Evolutionary conservation across 768 basidiomycete genomes (phyloP).

Genomic region (Cubamyces sp.): DNA sequence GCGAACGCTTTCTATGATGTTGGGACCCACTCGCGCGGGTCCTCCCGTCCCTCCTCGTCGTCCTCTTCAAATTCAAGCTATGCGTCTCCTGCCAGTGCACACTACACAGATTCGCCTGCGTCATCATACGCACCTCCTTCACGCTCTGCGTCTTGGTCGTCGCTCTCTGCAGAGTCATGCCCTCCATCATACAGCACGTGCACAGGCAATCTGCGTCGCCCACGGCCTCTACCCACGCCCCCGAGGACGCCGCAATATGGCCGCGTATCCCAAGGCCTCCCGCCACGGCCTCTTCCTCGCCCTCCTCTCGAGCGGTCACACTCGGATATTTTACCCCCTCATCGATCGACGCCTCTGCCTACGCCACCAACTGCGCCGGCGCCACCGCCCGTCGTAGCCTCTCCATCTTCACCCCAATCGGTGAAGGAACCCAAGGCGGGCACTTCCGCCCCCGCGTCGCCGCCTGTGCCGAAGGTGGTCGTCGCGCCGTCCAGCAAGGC

Average conservation of each 20-base stretch:
- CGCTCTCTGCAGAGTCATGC: neutral
- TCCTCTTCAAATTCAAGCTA: slow-evolving; percentile 16
- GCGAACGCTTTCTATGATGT: neutral
- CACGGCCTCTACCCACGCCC: slow-evolving; percentile 9
- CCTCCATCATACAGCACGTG: neutral
- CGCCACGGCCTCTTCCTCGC: slow-evolving; percentile 14
- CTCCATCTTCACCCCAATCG: neutral
- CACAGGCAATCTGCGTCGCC: neutral
- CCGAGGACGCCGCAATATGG: neutral
- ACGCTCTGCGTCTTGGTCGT: neutral
- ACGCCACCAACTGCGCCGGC: slow-evolving; percentile 9
- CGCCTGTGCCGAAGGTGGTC: neutral
- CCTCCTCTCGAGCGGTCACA: slow-evolving; percentile 4
- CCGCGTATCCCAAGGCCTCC: neutral
- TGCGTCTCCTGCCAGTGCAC: neutral
- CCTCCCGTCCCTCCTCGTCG: slow-evolving; percentile 18
- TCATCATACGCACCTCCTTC: neutral
- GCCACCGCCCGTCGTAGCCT: neutral
- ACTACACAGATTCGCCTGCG: neutral
- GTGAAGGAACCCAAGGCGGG: too few species aligned
- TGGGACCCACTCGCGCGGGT: neutral
- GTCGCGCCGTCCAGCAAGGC: neutral
- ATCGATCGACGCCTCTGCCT: neutral
- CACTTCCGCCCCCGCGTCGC: neutral
- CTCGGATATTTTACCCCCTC: neutral